Percentiles rank a stretch among this genome's conserved stretches.
Evolutionary conservation across 331 rosid species (phyloP).

Genomic region (Stylosanthes scabra): DNA sequence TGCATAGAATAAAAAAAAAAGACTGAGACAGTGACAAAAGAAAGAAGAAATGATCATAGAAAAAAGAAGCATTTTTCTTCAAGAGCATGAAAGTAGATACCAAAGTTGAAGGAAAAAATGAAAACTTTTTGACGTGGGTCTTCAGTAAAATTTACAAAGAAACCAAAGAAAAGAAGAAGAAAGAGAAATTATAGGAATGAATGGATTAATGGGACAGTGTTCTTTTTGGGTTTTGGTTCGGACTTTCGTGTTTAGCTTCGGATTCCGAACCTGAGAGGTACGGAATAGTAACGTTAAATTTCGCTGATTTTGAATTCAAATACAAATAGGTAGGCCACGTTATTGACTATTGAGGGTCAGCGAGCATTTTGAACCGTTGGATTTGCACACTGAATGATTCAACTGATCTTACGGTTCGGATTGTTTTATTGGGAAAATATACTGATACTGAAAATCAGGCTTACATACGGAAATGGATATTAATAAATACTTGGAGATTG

Average conservation of each 20-base stretch:
- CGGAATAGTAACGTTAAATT: slow-evolving; percentile 45
- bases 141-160: slow-evolving; percentile 4
- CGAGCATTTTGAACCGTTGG: neutral
- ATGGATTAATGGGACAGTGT: slow-evolving; percentile 33
- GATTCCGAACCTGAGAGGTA: slow-evolving; percentile 36
- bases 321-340: slow-evolving; percentile 32
- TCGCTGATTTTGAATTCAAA: slow-evolving; percentile 45
- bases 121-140: slow-evolving; percentile 24
- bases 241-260: slow-evolving; percentile 19
- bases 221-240: slow-evolving; percentile 19
- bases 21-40: slow-evolving; percentile 12
- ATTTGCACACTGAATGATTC: slow-evolving; percentile 5
- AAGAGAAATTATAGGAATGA: neutral
- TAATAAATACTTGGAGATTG: neutral
- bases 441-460: neutral
- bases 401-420: neutral
- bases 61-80: neutral
- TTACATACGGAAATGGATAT: neutral
- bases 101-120: slow-evolving; percentile 20
- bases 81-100: neutral
- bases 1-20: neutral
- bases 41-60: slow-evolving; percentile 1
- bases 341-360: slow-evolving; percentile 18
- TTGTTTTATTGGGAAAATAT: neutral
- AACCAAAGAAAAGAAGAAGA: slow-evolving; percentile 15